Conservation (phyloP, 2,329 filamentous ascomycete genomes). For the Trichoderma hamatum region DNA sequence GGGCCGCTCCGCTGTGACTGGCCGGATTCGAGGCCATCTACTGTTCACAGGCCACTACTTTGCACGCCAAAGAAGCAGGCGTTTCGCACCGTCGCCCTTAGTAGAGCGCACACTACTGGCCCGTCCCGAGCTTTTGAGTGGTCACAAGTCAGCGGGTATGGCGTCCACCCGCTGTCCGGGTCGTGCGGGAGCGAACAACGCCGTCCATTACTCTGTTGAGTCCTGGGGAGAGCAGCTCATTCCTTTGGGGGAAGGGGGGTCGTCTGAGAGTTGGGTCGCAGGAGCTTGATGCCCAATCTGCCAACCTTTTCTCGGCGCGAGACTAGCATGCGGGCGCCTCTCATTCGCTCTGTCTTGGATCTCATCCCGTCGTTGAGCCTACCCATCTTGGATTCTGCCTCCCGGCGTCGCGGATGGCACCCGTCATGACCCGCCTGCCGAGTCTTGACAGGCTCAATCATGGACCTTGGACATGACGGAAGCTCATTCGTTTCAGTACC, state of each 20-base stretch:
- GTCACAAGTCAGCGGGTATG: constrained; percentile 27
- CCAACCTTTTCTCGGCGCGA: constrained; percentile 9
- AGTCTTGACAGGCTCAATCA: constrained; percentile 22
- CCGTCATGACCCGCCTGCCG: constrained; percentile 21
- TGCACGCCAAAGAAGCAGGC: constrained; percentile 21
- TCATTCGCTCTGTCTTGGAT: constrained; percentile 23
- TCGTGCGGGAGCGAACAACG: constrained; percentile 24
- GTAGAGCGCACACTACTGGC: constrained; percentile 21
- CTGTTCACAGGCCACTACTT: constrained; percentile 17
- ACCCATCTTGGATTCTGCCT: constrained; percentile 18
- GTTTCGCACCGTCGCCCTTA: constrained; percentile 13
- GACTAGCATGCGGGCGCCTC: constrained; percentile 10
- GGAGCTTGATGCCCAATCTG: constrained; percentile 31
- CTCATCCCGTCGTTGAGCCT: constrained; percentile 20
- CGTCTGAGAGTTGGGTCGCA: constrained; percentile 25
- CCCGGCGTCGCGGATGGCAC: constrained; percentile 18
- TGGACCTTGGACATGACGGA: constrained; percentile 9
- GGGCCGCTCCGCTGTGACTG: constrained; percentile 16
- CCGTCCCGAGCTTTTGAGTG: constrained; percentile 23
- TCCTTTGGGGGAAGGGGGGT: constrained; percentile 16
- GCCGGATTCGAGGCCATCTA: constrained; percentile 21
- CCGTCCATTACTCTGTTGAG: constrained; percentile 6
- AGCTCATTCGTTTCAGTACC: constrained; percentile 24
- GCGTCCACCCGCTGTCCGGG: constrained; percentile 22
- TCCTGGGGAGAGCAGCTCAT: constrained; percentile 22